These are phyloP conservation scores for Globisporangium emineosum DNA, from an alignment of 352 stramenopile species.

Conservation along the genomic window DNA sequence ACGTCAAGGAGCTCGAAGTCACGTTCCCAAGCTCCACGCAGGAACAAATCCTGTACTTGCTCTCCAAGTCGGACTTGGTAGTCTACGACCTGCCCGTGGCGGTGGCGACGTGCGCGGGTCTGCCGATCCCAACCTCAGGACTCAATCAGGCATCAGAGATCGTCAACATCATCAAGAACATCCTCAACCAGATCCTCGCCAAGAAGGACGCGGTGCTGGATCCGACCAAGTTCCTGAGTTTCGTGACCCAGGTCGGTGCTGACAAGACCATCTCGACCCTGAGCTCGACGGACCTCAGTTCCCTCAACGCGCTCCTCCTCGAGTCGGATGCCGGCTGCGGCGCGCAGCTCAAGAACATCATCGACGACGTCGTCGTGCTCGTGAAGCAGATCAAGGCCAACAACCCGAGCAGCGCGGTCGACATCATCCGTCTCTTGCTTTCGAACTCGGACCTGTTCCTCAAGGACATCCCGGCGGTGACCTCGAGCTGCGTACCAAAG, in stretches of 20 bases:
- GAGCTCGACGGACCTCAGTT: not conserved
- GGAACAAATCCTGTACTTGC: conserved; percentile 40
- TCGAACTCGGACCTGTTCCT: conserved; percentile 35
- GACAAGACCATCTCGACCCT: not conserved
- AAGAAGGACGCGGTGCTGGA: conserved; percentile 38
- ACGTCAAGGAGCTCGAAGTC: conserved; percentile 34
- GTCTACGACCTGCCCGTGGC: conserved; percentile 48
- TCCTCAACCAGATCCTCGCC: conserved; percentile 23
- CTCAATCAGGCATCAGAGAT: conserved; percentile 10
- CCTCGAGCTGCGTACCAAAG: conserved; percentile 43
- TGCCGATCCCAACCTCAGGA: conserved; percentile 11
- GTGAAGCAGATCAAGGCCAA: conserved; percentile 35
- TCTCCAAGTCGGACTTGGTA: conserved; percentile 57
- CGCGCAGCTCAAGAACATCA: conserved; percentile 41
- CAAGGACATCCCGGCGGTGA: conserved; percentile 41
- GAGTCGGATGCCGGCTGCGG: conserved; percentile 29
- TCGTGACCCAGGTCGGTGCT: conserved; percentile 20
- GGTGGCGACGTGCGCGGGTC: conserved; percentile 41
- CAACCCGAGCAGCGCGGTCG: conserved; percentile 23
- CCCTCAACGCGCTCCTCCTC: conserved; percentile 35
- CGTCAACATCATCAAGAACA: conserved; percentile 21
- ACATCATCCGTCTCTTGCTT: conserved; percentile 43
- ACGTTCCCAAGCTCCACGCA: conserved; percentile 39
- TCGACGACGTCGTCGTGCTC: conserved; percentile 42
- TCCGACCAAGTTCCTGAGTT: conserved; percentile 32